A percentile compares a stretch with the other conserved stretches of the same genome.
Conservation (phyloP, 1,284 basidiomycete genomes). For the Puccinia polysora region DNA sequence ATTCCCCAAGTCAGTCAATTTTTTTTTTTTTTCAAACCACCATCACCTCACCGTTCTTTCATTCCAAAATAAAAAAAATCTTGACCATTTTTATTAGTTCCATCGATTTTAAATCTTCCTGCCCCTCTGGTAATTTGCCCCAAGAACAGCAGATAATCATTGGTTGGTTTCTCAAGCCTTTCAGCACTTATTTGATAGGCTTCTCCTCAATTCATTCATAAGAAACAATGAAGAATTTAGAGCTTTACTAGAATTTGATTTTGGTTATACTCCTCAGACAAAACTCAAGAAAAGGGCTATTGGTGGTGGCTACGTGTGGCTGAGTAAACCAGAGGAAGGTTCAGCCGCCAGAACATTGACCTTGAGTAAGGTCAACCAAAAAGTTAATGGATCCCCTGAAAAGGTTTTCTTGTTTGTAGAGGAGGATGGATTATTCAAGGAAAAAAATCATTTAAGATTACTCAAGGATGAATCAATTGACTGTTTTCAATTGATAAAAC, state of each 20-base stretch:
- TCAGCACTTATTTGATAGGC: constrained; percentile 81
- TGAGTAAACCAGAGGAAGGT: background rate
- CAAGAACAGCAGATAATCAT: constrained; percentile 91
- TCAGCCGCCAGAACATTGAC: background rate
- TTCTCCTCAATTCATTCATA: constrained; percentile 81
- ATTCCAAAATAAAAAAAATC: no score
- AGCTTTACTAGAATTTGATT: constrained; percentile 88
- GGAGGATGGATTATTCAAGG: constrained; percentile 38
- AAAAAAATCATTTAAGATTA: constrained; percentile 32
- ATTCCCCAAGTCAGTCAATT: constrained; percentile 26
- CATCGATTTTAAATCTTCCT: constrained; percentile 45
- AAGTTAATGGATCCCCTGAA: background rate
- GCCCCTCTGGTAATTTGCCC: constrained; percentile 77
- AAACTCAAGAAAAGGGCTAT: background rate
- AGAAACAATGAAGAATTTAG: constrained; percentile 81
- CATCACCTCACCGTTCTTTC: no score
- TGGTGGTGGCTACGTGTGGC: background rate
- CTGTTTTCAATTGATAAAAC: constrained; percentile 77
- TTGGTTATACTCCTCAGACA: constrained; percentile 58
- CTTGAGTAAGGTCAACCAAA: background rate
- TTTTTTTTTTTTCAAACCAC: no score
- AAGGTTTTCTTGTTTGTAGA: constrained; percentile 33
- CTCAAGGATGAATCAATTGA: constrained; percentile 83
- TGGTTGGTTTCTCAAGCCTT: constrained; percentile 83
- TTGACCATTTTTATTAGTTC: background rate